Evolutionary conservation across 768 basidiomycete genomes (phyloP).

Genomic region (Galerina sulciceps): DNA sequence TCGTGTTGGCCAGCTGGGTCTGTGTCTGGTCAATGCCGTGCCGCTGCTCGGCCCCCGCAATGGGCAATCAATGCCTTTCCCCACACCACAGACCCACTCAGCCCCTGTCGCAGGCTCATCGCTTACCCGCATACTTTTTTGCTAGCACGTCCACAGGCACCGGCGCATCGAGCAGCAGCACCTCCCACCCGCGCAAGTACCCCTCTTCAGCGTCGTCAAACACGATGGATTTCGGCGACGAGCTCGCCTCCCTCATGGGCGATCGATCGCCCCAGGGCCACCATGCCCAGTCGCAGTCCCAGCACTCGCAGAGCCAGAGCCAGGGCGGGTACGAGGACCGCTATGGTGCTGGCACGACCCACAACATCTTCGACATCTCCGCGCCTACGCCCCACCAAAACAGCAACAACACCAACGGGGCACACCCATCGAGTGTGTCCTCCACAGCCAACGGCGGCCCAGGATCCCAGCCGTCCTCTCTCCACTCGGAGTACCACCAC

Average conservation of each 20-base stretch:
- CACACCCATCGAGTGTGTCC: constrained; percentile 20
- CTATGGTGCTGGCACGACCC: constrained; percentile 25
- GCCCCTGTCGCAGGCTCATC: not conserved
- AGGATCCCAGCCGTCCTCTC: constrained; percentile 20
- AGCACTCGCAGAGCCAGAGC: constrained; percentile 12
- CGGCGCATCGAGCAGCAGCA: not conserved
- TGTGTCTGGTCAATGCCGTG: not conserved
- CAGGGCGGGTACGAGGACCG: constrained; percentile 24
- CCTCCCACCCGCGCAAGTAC: constrained; percentile 5
- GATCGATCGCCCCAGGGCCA: constrained; percentile 20
- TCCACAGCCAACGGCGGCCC: constrained; percentile 19
- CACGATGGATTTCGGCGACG: constrained; percentile 63
- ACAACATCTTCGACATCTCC: constrained; percentile 44
- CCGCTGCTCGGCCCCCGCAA: not conserved
- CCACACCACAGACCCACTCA: not conserved
- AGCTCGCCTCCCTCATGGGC: constrained; percentile 65
- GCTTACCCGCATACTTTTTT: not conserved
- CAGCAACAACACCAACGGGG: not conserved
- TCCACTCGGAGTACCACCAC: constrained; percentile 16
- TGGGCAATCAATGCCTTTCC: not conserved
- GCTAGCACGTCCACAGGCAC: not conserved
- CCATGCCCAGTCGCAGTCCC: constrained; percentile 18
- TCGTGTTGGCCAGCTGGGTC: not conserved
- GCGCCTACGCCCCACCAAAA: constrained; percentile 10
- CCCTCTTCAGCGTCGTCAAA: constrained; percentile 27